A percentile compares a stretch with the other conserved stretches of the same genome.
These are phyloP conservation scores for Hansenula sp. DNA, from an alignment of 1,139 yeast species.

Conservation along the genomic window DNA sequence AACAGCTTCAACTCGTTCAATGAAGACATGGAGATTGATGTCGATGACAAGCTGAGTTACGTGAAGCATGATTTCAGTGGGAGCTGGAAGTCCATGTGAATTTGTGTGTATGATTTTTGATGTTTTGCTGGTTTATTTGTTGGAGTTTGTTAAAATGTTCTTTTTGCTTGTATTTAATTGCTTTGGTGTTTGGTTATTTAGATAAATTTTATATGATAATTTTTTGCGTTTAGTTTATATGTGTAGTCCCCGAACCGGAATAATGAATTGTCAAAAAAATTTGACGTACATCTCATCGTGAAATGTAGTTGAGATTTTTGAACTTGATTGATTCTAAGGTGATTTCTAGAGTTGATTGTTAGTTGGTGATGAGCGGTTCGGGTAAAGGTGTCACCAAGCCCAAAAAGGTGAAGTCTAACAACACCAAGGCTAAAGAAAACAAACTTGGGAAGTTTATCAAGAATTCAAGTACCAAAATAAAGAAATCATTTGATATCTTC, in stretches of 20 bases:
- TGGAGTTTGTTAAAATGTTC: too few species aligned
- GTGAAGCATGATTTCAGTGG: slow-evolving; percentile 70
- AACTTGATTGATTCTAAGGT: too few species aligned
- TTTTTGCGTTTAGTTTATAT: not conserved
- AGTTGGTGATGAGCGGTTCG: not conserved
- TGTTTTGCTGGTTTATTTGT: not conserved
- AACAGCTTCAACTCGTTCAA: slow-evolving; percentile 73
- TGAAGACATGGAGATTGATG: slow-evolving; percentile 61
- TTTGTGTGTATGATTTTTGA: too few species aligned
- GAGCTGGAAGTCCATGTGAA: slow-evolving; percentile 47
- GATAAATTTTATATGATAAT: not conserved
- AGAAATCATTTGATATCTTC: slow-evolving; percentile 19
- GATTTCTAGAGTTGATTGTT: not conserved
- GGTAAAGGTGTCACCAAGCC: not conserved
- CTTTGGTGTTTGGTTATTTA: too few species aligned
- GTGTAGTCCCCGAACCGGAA: slow-evolving; percentile 3
- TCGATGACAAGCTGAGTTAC: slow-evolving; percentile 50
- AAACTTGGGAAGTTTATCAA: slow-evolving; percentile 1
- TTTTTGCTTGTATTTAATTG: too few species aligned
- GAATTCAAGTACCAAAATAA: slow-evolving; percentile 5
- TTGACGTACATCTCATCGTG: not conserved
- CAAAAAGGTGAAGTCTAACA: not conserved
- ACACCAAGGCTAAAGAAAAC: slow-evolving; percentile 1
- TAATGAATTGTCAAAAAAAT: not conserved
- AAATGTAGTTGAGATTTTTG: too few species aligned